These are phyloP conservation scores for Coprinopsis marcescibilis DNA, from an alignment of 768 basidiomycete species.

Conservation along the genomic window DNA sequence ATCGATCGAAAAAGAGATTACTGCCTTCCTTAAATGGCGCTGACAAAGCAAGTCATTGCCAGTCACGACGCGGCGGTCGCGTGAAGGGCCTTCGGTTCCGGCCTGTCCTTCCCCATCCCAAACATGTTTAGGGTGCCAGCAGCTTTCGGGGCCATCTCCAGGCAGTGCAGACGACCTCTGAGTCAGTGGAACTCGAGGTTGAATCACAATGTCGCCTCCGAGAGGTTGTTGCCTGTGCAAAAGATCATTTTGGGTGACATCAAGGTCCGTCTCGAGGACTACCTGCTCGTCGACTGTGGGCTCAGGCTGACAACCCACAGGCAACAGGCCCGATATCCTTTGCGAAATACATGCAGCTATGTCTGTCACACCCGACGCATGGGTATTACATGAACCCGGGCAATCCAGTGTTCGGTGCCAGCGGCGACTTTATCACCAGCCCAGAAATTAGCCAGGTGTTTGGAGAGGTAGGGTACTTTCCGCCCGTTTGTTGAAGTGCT, in stretches of 20 bases:
- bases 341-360: slow-evolving; percentile 87
- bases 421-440: slow-evolving; percentile 93
- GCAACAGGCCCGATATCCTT: slow-evolving; percentile 86
- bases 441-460: slow-evolving; percentile 96
- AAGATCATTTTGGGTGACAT: slow-evolving; percentile 66
- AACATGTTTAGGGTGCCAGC: no score
- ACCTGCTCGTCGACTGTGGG: background rate
- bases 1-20: slow-evolving; percentile 10
- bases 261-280: slow-evolving; percentile 40
- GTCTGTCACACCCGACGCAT: slow-evolving; percentile 80
- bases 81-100: slow-evolving; percentile 6
- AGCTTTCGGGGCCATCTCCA: no score
- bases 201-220: slow-evolving; percentile 12
- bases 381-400: slow-evolving; percentile 86
- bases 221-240: slow-evolving; percentile 46
- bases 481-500: slow-evolving; percentile 3
- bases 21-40: slow-evolving; percentile 3
- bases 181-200: background rate
- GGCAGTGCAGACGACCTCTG: no score
- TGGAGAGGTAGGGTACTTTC: slow-evolving; percentile 71
- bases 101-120: background rate
- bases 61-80: slow-evolving; percentile 12
- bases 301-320: slow-evolving; percentile 32
- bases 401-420: slow-evolving; percentile 74
- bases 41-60: slow-evolving; percentile 4